Conservation (phyloP, 345 rosid species). For the Kandelia obovata region DNA sequence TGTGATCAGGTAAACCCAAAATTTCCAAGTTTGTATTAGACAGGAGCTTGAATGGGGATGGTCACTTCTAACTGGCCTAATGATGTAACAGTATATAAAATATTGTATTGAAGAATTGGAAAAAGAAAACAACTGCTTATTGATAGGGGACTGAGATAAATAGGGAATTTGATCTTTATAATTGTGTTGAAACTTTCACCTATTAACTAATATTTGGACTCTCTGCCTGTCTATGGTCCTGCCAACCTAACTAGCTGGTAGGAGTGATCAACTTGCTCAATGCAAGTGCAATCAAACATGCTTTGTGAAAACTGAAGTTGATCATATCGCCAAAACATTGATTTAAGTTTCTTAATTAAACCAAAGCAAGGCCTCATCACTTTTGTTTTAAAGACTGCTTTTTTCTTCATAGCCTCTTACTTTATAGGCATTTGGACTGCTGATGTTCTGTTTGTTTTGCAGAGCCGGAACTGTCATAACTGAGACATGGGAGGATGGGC, state of each 20-base stretch:
- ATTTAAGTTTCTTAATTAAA: not conserved
- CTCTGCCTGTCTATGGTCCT: not conserved
- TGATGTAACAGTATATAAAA: not conserved
- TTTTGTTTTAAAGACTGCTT: not conserved
- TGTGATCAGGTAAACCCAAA: constrained; percentile 66
- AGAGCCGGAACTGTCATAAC: constrained; percentile 97
- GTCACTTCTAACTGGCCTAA: too few species aligned
- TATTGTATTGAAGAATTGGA: not conserved
- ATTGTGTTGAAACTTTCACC: not conserved
- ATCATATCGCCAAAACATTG: not conserved
- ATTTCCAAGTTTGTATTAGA: too few species aligned
- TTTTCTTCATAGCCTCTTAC: not conserved
- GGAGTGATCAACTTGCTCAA: not conserved
- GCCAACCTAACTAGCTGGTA: not conserved
- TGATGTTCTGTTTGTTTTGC: constrained; percentile 25
- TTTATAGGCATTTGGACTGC: not conserved
- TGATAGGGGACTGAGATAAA: not conserved
- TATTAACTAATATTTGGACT: not conserved
- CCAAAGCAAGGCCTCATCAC: not conserved
- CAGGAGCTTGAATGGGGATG: too few species aligned
- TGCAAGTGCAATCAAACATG: not conserved
- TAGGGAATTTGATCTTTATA: not conserved
- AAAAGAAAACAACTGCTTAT: not conserved
- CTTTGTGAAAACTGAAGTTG: not conserved
- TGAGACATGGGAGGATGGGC: constrained; percentile 99